Evolutionary conservation across 1,284 basidiomycete genomes (phyloP), one percentile per base, ranked within the genome.

Genomic region (Athelia sp.): DNA sequence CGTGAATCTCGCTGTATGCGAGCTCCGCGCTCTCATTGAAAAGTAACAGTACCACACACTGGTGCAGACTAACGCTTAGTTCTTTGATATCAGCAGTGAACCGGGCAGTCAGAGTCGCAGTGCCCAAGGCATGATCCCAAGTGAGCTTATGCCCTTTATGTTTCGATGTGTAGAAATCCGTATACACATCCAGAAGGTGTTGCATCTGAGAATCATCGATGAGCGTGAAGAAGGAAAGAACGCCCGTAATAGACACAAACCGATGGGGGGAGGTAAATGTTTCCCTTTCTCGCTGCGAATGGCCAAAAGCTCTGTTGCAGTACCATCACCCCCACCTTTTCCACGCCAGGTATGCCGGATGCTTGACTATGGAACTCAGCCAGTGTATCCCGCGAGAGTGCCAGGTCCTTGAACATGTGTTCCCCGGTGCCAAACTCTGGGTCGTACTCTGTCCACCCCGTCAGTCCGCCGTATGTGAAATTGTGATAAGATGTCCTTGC

Each of bases 361-460:
- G 51, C 51, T 59, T 73, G 40, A 56, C 61, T 48, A 52, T 81
- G 75, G 61, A 81, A 88, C 51, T 84, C 81, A 0, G 59, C 60
- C 73, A 89, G 78, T 21, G 81, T 64, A 49, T 91, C 89, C 53
- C 78, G 69, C 1, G 90, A 93, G 8, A 93, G 69, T 0, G 79
- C 77, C 13, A 93, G 72, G 60, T 94, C 92, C 52, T 83, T 91
- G 67, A 95, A 93, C 92, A 96, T 94, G 43, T 90, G 82, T 60
- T 93, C 88, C 46, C 90, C 88, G 73, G 88, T 87, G 22, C 83
- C 84, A 52, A 96, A 96, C 47, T 90, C 91, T 4, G 90, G 83
- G 59, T 95, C 93, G 55, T 92, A 94, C 48, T 86, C 91, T 88
- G 45, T 46, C 36, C 23, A 52, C 19, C 47, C 48, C 34, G 15